phyloP scores from a whole-genome alignment of 1,139 yeast genomes.

The Keqinozyma sinolaborantium region DNA sequence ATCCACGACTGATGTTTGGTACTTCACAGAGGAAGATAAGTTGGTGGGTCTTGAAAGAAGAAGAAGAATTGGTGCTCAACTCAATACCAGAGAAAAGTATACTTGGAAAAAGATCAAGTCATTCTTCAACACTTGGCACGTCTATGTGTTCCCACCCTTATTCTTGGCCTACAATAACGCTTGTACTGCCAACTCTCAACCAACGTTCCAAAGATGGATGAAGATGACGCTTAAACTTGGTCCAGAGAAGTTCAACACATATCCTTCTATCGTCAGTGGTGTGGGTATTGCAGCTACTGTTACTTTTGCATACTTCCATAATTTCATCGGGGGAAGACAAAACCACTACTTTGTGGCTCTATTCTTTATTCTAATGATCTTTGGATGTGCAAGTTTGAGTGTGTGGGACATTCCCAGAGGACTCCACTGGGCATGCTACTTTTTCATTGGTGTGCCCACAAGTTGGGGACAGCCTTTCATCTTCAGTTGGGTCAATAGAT shows the following conservation, averaged over 20 bases:
- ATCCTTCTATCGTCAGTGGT: constrained; percentile 46
- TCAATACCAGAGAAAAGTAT: constrained; percentile 41
- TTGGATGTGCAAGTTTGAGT: constrained; percentile 43
- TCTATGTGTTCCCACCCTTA: constrained; percentile 44
- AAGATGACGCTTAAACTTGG: constrained; percentile 37
- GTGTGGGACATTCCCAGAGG: constrained; percentile 46
- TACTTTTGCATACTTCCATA: constrained; percentile 37
- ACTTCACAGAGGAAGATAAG: constrained; percentile 29
- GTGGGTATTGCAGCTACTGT: constrained; percentile 40
- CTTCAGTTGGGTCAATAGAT: constrained; percentile 54
- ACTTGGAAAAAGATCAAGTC: constrained; percentile 36
- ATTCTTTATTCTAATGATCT: constrained; percentile 31
- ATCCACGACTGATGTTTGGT: constrained; percentile 35
- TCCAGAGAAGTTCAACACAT: constrained; percentile 41
- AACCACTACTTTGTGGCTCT: constrained; percentile 33
- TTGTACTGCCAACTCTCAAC: constrained; percentile 40
- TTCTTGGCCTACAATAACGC: constrained; percentile 50
- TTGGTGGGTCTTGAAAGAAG: constrained; percentile 37
- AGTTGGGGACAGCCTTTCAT: constrained; percentile 43
- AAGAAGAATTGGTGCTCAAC: constrained; percentile 43
- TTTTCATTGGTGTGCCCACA: constrained; percentile 44
- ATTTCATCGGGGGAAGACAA: constrained; percentile 39
- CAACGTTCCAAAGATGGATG: constrained; percentile 55
- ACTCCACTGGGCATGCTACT: constrained; percentile 48
- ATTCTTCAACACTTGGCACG: constrained; percentile 48